Evolutionary conservation across 305 asterid species (phyloP), one percentile per base, ranked within the genome.

Genomic region (Stenogyne calaminthoides): DNA sequence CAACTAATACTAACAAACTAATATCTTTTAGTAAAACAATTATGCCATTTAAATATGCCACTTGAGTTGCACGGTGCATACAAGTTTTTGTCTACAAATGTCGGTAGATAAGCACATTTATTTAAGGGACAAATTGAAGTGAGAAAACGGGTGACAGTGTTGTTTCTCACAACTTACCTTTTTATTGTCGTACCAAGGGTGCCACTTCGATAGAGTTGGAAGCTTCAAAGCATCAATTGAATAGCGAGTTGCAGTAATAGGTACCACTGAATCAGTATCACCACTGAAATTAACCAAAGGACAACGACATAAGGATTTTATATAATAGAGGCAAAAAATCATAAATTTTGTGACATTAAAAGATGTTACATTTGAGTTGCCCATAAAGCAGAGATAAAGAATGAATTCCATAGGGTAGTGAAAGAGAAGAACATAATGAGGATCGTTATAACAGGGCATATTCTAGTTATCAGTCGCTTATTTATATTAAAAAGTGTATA

Each of bases 181-280:
- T 72, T 79, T 71, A 19, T 89, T 87, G 67, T 95, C 98, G 42
- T 95, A 89, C 99, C 99, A 95, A 46, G 99, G 88, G 19, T 84
- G 86, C 99, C 99, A 92, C 66, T 90, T 86, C 10, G 80, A 82
- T 47, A 88, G 47, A 2, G 97, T 90, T 8, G 97, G 94, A 54
- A 95, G 99, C 82, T 90, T 89, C 82, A 95, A 75, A 47, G 96
- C 98, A 78, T 88, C 91, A 14, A 95, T 87, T 15, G 99, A 95
- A 64, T 90, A 89, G 27, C 99, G 92, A 15, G 99, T 95, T 77
- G 98, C 99, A 11, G 98, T 92, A 56, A 95, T 47, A 7, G 99
- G 99, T 70, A 95, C 97, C 27, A 95, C 96, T 1, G 99, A 77
- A 81, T 95, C 99, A 61, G 99, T 86, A 80, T 95, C 97, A 27